These are phyloP conservation scores for Apiospora aurea DNA, from an alignment of 2,329 filamentous ascomycete species.

Conservation along the genomic window DNA sequence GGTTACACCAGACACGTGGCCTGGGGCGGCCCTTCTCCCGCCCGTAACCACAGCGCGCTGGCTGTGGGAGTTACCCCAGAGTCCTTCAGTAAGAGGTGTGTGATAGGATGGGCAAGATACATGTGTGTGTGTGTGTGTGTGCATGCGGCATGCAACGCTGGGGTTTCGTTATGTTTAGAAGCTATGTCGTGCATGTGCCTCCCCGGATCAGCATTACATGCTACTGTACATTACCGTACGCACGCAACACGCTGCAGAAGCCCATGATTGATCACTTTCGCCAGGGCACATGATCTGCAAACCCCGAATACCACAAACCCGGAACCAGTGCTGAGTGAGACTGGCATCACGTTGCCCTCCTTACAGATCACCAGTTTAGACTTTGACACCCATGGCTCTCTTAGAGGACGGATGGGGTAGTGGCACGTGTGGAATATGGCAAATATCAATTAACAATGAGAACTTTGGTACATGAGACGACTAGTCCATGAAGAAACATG, in stretches of 20 bases:
- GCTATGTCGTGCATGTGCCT: slow-evolving; percentile 14
- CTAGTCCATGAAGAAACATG: too few species aligned
- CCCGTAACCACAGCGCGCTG: not conserved
- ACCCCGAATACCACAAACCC: not conserved
- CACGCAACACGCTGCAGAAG: not conserved
- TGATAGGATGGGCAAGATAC: not conserved
- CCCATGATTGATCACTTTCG: not conserved
- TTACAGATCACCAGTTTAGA: not conserved
- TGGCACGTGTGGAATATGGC: too few species aligned
- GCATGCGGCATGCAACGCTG: not conserved
- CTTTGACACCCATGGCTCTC: not conserved
- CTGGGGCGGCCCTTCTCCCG: not conserved
- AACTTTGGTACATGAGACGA: too few species aligned
- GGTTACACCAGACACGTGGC: slow-evolving; percentile 1
- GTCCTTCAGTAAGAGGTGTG: not conserved
- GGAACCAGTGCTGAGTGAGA: slow-evolving; percentile 6
- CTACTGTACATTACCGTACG: not conserved
- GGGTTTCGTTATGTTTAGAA: not conserved
- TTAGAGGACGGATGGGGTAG: not conserved
- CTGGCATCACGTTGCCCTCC: slow-evolving; percentile 1
- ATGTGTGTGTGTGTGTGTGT: not conserved
- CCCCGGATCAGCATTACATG: not conserved
- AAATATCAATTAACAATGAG: not conserved
- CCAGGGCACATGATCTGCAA: not conserved
- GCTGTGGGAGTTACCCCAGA: not conserved